Conservation (phyloP, 768 basidiomycete genomes). For the Boletus eberwhitei region DNA sequence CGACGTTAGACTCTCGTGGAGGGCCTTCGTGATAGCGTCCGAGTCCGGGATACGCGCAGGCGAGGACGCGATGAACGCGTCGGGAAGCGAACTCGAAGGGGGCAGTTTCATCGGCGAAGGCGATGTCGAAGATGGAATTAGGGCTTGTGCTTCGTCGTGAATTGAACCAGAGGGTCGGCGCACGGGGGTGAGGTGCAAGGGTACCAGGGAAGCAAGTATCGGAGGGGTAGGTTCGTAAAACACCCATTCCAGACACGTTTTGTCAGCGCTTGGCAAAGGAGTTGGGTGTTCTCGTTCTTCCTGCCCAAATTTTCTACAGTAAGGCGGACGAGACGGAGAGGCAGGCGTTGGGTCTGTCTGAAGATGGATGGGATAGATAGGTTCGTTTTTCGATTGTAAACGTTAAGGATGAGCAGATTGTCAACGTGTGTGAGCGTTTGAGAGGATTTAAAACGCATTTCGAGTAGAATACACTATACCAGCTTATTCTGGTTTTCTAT, state of each 20-base stretch:
- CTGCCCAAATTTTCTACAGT: slow-evolving; percentile 57
- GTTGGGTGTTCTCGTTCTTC: slow-evolving; percentile 64
- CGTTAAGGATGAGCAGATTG: slow-evolving; percentile 60
- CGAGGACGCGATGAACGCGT: slow-evolving; percentile 18
- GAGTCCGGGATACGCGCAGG: slow-evolving; percentile 39
- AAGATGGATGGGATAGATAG: slow-evolving; percentile 54
- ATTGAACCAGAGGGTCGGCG: slow-evolving; percentile 1
- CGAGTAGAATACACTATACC: slow-evolving; percentile 28
- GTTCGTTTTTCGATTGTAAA: slow-evolving; percentile 80
- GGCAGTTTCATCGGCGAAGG: slow-evolving; percentile 52
- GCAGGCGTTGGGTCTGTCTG: slow-evolving; percentile 22
- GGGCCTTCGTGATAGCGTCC: slow-evolving; percentile 49
- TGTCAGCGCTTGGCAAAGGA: slow-evolving; percentile 56
- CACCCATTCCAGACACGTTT: slow-evolving; percentile 60
- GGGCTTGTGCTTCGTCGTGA: slow-evolving; percentile 23
- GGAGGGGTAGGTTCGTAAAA: slow-evolving; percentile 47
- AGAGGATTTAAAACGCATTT: slow-evolving; percentile 36
- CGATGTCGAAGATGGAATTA: slow-evolving; percentile 57
- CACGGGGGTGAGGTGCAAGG: neutral
- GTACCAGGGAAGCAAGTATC: neutral
- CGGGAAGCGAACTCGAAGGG: slow-evolving; percentile 14
- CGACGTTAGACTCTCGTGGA: slow-evolving; percentile 67
- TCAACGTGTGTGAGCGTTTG: slow-evolving; percentile 50
- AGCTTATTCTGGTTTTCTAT: no score
- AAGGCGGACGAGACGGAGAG: slow-evolving; percentile 12